Conservation (phyloP, 2,329 filamentous ascomycete species). For the Penicillium sp. region DNA sequence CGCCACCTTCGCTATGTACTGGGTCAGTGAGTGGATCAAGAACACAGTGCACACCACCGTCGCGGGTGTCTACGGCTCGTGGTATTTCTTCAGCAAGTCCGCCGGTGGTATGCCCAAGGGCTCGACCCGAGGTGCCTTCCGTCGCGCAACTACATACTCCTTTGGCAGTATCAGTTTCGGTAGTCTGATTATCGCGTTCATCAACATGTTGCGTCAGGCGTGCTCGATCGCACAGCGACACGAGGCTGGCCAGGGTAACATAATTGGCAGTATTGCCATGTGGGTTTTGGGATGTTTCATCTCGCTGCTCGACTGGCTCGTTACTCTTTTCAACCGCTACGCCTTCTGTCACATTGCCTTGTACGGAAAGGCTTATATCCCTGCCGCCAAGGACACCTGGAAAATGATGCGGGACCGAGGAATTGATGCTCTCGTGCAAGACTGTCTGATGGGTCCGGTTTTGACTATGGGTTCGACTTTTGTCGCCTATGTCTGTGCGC, state of each 20-base stretch:
- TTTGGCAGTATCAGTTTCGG: slow-evolving; percentile 90
- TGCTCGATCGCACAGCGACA: slow-evolving; percentile 73
- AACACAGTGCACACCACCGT: slow-evolving; percentile 88
- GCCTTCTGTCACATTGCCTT: slow-evolving; percentile 90
- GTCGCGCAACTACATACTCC: slow-evolving; percentile 79
- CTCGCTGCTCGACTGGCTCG: slow-evolving; percentile 75
- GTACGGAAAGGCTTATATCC: slow-evolving; percentile 84
- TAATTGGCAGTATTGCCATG: slow-evolving; percentile 64
- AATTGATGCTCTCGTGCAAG: slow-evolving; percentile 84
- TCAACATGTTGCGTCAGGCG: slow-evolving; percentile 78
- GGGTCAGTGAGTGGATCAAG: slow-evolving; percentile 91
- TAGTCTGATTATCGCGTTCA: slow-evolving; percentile 78
- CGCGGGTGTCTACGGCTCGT: slow-evolving; percentile 84
- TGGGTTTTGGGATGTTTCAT: slow-evolving; percentile 77
- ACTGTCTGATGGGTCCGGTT: slow-evolving; percentile 75
- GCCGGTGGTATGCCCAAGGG: slow-evolving; percentile 67
- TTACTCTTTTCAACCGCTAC: slow-evolving; percentile 86
- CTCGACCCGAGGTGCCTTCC: slow-evolving; percentile 79
- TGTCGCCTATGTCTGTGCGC: slow-evolving; percentile 75
- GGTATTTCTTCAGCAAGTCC: slow-evolving; percentile 75
- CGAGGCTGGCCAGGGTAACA: slow-evolving; percentile 65
- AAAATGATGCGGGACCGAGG: slow-evolving; percentile 87
- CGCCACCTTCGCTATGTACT: slow-evolving; percentile 87
- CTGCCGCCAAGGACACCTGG: slow-evolving; percentile 87
- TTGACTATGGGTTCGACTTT: slow-evolving; percentile 75